These are phyloP conservation scores for Neonectria sp. DNA, from an alignment of 2,329 filamentous ascomycete species.

Conservation along the genomic window DNA sequence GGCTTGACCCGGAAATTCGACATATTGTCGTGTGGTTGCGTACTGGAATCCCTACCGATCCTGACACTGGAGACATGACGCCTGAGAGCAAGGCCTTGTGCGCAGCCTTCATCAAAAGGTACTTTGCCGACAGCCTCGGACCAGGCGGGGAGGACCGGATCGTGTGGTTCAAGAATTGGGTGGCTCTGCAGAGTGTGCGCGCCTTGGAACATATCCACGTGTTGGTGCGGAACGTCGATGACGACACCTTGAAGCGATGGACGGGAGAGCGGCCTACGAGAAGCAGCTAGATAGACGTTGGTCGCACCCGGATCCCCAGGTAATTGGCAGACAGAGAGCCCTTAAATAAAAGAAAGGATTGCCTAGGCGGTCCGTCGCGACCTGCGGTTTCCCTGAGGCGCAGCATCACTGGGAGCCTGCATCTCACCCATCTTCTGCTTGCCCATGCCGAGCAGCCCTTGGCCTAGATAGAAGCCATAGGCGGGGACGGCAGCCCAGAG, in stretches of 20 bases:
- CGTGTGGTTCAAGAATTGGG: constrained; percentile 97
- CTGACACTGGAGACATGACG: constrained; percentile 80
- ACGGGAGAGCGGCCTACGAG: constrained; percentile 62
- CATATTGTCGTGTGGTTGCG: constrained; percentile 96
- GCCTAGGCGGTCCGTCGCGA: constrained; percentile 67
- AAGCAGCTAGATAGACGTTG: constrained; percentile 39
- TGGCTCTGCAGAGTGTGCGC: constrained; percentile 87
- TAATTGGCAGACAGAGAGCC: constrained; percentile 20
- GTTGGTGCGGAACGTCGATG: constrained; percentile 69
- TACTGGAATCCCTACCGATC: constrained; percentile 81
- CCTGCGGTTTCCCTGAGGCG: constrained; percentile 65
- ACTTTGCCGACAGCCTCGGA: constrained; percentile 75
- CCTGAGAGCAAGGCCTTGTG: constrained; percentile 75
- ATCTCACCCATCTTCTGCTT: constrained; percentile 66
- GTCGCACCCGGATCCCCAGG: constrained; percentile 8
- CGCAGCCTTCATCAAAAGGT: constrained; percentile 77
- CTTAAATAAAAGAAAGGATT: constrained; percentile 24
- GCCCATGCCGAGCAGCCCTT: constrained; percentile 67
- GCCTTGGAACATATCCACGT: constrained; percentile 93
- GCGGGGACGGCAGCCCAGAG: constrained; percentile 70
- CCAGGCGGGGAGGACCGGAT: constrained; percentile 66
- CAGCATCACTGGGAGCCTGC: constrained; percentile 50
- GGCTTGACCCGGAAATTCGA: constrained; percentile 74
- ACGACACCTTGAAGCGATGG: constrained; percentile 69
- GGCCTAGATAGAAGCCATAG: constrained; percentile 69